phyloP scores from a whole-genome alignment of 1,284 basidiomycete species.

The Malassezia japonica region DNA sequence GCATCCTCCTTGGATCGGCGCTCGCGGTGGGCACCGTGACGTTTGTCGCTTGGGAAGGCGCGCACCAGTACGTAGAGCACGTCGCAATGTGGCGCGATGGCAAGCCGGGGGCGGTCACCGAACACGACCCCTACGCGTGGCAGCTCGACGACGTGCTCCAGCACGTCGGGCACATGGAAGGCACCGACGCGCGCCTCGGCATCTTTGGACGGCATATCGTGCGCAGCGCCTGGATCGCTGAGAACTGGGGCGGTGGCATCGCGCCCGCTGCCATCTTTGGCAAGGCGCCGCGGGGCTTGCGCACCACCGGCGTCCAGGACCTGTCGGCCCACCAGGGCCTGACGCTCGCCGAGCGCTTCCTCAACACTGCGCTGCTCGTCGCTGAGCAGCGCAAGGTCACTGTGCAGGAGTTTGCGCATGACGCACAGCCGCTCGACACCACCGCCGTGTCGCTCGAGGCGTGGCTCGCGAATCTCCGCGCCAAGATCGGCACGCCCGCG shows the following conservation, averaged over 20 bases:
- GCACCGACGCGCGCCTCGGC: constrained; percentile 36
- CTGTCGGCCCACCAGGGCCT: constrained; percentile 21
- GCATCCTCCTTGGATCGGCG: constrained; percentile 34
- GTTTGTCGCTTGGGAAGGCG: constrained; percentile 30
- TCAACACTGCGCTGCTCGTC: constrained; percentile 23
- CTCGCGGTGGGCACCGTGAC: constrained; percentile 25
- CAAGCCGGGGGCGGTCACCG: not conserved
- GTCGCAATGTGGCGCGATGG: constrained; percentile 21
- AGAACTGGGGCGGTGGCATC: constrained; percentile 41
- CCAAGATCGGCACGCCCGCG: constrained; percentile 15
- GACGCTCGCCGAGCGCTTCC: constrained; percentile 26
- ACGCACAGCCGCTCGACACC: constrained; percentile 13
- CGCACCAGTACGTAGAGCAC: constrained; percentile 44
- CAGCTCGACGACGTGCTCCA: not conserved
- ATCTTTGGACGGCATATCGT: constrained; percentile 38
- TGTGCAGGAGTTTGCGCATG: constrained; percentile 26
- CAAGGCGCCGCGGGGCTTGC: constrained; percentile 9
- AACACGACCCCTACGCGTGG: constrained; percentile 3
- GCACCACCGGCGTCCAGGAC: constrained; percentile 14
- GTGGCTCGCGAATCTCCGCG: constrained; percentile 20
- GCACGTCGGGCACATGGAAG: constrained; percentile 1
- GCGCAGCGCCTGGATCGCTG: constrained; percentile 39
- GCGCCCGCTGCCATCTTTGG: constrained; percentile 31
- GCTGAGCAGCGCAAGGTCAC: constrained; percentile 27
- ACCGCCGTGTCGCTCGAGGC: constrained; percentile 19